Base-by-base conservation (phyloP, 75 land plant species). In the Adiantum capillusveneris region DNA sequence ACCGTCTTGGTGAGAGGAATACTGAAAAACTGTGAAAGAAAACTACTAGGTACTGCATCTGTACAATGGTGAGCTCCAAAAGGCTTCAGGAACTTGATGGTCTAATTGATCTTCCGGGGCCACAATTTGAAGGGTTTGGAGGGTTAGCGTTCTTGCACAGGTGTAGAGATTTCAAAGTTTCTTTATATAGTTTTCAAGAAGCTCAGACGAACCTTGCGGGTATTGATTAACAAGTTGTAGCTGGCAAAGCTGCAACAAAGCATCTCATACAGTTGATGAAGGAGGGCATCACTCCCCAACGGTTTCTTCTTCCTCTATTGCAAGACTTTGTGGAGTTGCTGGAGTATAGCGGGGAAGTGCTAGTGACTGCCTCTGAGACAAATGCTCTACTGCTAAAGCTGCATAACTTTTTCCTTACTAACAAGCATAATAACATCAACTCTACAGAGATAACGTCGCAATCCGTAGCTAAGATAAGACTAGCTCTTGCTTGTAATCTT, bases 61-160 rank as follows among this genome's bases (percentile, higher is more conserved):
- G n/a, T n/a, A n/a, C n/a, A n/a, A n/a, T n/a, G n/a, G n/a, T n/a
- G n/a, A n/a, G n/a, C n/a, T n/a, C n/a, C n/a, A n/a, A n/a, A n/a
- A n/a, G n/a, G n/a, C n/a, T n/a, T n/a, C n/a, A n/a, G 93, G 83
- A 82, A 75, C 80, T 87, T 74, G 86, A 91, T 64, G 86, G 88
- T 55, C 62, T 88, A 49, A 82, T 91, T 61, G 88, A 87, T 57
- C 59, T 88, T 31, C 72, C 88, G 66, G 88, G 86, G 21, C 52
- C 81, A 31, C 88, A 84, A 54, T 65, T 75, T 29, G 73, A 69
- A 54, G 67, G 68, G 31, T 59, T 81, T 29, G 81, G 85, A 17
- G 94, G 94, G 18, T 88, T 91, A 60, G 80, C 84, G 44, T 87
- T 91, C 71, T 68, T 91, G 52, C 84, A 75, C 60, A 84, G 70